Percentiles rank a stretch among this genome's conserved stretches.
Conservation (phyloP, 1,139 yeast genomes). For the Schwanniomyces etchellsii region DNA sequence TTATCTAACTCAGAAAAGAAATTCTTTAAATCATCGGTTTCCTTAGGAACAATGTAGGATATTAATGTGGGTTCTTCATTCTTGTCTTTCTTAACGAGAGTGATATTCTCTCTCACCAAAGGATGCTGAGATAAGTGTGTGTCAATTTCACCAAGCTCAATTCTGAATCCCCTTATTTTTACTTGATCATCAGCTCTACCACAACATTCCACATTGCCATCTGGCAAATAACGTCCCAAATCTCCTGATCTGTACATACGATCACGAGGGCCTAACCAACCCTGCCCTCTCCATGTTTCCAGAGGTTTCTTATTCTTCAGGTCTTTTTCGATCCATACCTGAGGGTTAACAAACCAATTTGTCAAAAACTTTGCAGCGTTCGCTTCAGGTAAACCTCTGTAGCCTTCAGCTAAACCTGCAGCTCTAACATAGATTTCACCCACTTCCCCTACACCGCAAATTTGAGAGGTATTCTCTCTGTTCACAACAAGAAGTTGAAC, state of each 20-base stretch:
- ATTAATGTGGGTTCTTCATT: conserved; percentile 89
- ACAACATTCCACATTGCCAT: conserved; percentile 95
- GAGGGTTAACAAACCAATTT: conserved; percentile 77
- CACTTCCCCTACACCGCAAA: conserved; percentile 97
- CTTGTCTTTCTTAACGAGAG: conserved; percentile 88
- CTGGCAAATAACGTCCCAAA: conserved; percentile 92
- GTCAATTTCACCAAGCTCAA: conserved; percentile 96
- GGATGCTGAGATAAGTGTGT: conserved; percentile 94
- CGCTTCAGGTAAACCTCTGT: conserved; percentile 83
- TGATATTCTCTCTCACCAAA: conserved; percentile 83
- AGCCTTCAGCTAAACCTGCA: conserved; percentile 96
- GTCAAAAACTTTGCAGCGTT: conserved; percentile 82
- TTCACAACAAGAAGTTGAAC: conserved; percentile 93
- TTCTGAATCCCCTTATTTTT: conserved; percentile 96
- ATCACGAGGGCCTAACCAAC: conserved; percentile 93
- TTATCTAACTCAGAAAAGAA: conserved; percentile 39
- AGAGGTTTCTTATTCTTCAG: conserved; percentile 25
- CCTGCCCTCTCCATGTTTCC: conserved; percentile 69
- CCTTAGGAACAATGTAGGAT: conserved; percentile 87
- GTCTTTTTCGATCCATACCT: conserved; percentile 57
- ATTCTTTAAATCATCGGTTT: conserved; percentile 47
- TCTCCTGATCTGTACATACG: conserved; percentile 96
- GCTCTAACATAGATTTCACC: conserved; percentile 99
- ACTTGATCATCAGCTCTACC: conserved; percentile 99
- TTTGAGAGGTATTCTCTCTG: conserved; percentile 77